phyloP scores from a whole-genome alignment of 78 protist species.

The Dictyostelium firmibasis region DNA sequence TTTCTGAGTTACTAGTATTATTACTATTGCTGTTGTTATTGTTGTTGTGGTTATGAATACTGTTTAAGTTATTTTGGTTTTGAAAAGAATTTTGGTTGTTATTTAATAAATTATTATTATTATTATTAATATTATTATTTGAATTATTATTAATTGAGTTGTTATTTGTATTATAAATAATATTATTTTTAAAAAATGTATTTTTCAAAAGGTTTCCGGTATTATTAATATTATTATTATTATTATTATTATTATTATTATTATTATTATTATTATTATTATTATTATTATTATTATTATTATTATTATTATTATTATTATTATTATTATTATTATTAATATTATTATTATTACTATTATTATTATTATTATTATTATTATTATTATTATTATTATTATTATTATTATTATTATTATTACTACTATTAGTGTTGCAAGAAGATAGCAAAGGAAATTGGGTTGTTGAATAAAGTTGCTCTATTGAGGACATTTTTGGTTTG shows the following conservation, averaged over 20 bases:
- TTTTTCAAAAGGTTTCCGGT: background rate
- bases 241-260: background rate
- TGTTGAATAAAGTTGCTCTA: background rate
- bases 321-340: background rate
- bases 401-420: background rate
- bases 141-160: background rate
- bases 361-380: background rate
- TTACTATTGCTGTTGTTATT: background rate
- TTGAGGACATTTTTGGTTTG: background rate
- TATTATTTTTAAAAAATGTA: background rate
- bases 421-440: background rate
- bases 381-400: background rate
- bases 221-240: background rate
- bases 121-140: slow-evolving; percentile 10
- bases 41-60: background rate
- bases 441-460: background rate
- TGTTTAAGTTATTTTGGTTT: slow-evolving; percentile 1
- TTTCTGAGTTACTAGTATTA: background rate
- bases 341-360: background rate
- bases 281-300: background rate
- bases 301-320: background rate
- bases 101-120: slow-evolving; percentile 1
- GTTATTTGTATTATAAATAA: background rate
- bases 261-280: background rate
- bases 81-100: slow-evolving; percentile 8